These are phyloP conservation scores for Colletotrichum simmondsii DNA, from an alignment of 2,329 filamentous ascomycete genomes.

Conservation along the genomic window DNA sequence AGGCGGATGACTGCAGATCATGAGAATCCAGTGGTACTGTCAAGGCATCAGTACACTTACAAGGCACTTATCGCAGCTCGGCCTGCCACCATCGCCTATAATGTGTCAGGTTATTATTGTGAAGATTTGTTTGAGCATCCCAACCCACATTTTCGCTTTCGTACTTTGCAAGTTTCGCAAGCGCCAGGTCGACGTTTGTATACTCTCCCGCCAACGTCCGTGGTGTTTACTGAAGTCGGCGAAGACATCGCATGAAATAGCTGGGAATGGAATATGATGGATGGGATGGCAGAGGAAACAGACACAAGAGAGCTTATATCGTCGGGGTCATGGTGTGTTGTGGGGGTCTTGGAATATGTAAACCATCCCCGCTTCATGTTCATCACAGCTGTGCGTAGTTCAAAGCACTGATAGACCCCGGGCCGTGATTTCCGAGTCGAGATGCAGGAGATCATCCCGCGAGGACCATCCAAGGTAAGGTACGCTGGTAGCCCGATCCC, in stretches of 20 bases:
- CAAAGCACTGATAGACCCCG: neutral
- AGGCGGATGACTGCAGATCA: neutral
- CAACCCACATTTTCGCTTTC: slow-evolving; percentile 14
- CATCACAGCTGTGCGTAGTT: neutral
- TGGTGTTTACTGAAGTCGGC: neutral
- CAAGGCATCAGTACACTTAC: neutral
- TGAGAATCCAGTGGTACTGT: neutral
- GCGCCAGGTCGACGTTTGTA: slow-evolving; percentile 24
- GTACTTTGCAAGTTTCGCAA: slow-evolving; percentile 15
- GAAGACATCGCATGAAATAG: slow-evolving; percentile 5
- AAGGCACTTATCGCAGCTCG: slow-evolving; percentile 19
- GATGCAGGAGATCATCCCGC: neutral
- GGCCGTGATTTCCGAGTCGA: neutral
- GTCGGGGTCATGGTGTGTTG: neutral
- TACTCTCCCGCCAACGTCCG: neutral
- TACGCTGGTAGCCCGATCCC: neutral
- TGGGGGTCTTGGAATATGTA: neutral
- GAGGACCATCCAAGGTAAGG: neutral
- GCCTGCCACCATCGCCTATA: slow-evolving; percentile 12
- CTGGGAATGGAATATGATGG: neutral
- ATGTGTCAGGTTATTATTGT: neutral
- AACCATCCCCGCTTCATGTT: neutral
- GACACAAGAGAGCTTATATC: neutral
- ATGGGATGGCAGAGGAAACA: neutral
- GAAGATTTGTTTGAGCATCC: neutral